Conservation (phyloP, 805 yeast species). For the Cyberlindnera euphorbiiphila region DNA sequence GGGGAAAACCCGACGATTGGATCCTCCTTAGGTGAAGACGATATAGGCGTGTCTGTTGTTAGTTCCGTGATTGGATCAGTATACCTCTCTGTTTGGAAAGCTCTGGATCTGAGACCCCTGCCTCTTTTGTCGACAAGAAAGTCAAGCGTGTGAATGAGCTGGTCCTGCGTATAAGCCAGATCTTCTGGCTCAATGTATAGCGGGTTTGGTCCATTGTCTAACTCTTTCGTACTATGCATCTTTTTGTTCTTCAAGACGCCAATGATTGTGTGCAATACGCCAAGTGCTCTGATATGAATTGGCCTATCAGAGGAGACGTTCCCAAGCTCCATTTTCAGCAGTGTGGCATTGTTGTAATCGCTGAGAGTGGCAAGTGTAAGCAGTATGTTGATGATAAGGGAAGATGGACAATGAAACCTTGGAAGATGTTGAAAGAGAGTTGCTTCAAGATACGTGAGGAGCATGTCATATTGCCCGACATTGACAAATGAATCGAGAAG, state of each 20-base stretch:
- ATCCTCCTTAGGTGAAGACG: not conserved
- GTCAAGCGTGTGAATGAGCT: constrained; percentile 11
- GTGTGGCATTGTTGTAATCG: constrained; percentile 22
- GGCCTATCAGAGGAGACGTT: constrained; percentile 27
- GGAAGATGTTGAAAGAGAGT: constrained; percentile 25
- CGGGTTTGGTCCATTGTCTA: not conserved
- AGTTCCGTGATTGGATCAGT: not conserved
- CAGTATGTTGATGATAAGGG: constrained; percentile 31
- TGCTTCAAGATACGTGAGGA: constrained; percentile 34
- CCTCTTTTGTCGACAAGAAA: constrained; percentile 8
- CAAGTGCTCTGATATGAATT: constrained; percentile 32
- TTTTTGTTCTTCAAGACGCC: constrained; percentile 11
- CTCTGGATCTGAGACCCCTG: constrained; percentile 13
- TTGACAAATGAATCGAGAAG: constrained; percentile 21
- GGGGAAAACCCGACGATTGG: constrained; percentile 20
- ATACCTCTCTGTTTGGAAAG: constrained; percentile 8
- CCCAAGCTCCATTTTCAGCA: constrained; percentile 27
- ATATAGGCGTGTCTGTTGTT: not conserved
- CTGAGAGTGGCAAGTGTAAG: constrained; percentile 37
- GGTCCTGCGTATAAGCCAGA: constrained; percentile 11
- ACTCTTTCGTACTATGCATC: not conserved
- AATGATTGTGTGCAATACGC: constrained; percentile 26
- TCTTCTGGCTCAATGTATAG: constrained; percentile 12
- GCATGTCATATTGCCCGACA: constrained; percentile 33
- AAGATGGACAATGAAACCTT: constrained; percentile 30